phyloP scores from a whole-genome alignment of 202 grass and related monocot genomes.

The Schoenoplectus triqueter region DNA sequence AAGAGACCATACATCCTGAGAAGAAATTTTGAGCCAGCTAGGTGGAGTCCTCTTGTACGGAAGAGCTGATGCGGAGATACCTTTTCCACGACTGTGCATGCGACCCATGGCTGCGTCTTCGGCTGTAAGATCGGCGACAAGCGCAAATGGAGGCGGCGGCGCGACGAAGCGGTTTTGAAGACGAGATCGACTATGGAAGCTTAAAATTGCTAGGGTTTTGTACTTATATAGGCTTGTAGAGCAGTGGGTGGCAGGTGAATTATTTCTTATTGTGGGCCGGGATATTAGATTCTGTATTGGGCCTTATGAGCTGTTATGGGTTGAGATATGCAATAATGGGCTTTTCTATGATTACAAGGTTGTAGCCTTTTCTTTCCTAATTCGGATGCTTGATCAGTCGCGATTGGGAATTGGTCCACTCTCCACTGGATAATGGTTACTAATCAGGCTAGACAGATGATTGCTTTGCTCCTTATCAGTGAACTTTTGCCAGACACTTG shows the following conservation, averaged over 20 bases:
- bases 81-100: constrained; percentile 86
- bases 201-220: constrained; percentile 4
- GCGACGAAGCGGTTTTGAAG: constrained; percentile 25
- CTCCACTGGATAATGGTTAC: too few species aligned
- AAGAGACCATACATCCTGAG: constrained; percentile 44
- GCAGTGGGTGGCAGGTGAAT: background rate
- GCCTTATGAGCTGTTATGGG: too few species aligned
- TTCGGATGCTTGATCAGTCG: too few species aligned
- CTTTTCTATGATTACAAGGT: too few species aligned
- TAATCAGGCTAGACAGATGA: too few species aligned
- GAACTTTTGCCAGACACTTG: too few species aligned
- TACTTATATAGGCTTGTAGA: background rate
- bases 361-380: too few species aligned
- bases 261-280: too few species aligned
- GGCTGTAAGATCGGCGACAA: constrained; percentile 24
- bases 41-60: constrained; percentile 75
- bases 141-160: constrained; percentile 25
- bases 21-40: constrained; percentile 60
- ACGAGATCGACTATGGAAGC: background rate
- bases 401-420: too few species aligned
- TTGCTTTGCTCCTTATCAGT: too few species aligned
- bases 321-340: too few species aligned
- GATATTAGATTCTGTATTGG: too few species aligned
- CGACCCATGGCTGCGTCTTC: constrained; percentile 62
- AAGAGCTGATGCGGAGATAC: constrained; percentile 78